Evolutionary conservation across 352 stramenopile species (phyloP).

Genomic region (Phytopythium boreale): DNA sequence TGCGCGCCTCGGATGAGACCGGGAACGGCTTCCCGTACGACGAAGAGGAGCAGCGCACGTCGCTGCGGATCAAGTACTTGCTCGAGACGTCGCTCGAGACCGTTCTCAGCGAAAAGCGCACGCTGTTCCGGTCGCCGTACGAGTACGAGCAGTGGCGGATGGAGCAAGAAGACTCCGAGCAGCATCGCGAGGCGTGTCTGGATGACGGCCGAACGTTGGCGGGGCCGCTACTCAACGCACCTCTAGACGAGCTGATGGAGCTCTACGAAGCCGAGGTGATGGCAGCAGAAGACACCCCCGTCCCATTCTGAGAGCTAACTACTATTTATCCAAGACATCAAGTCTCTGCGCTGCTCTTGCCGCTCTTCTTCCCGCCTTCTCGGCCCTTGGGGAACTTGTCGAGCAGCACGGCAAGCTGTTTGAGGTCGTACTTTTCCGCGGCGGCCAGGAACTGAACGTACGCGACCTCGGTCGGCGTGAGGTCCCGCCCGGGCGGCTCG

Average conservation of each 20-base stretch:
- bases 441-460: slow-evolving; percentile 62
- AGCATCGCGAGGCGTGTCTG: slow-evolving; percentile 28
- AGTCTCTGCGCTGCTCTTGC: slow-evolving; percentile 1
- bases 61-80: slow-evolving; percentile 56
- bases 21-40: slow-evolving; percentile 41
- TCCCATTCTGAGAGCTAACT: slow-evolving; percentile 16
- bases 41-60: slow-evolving; percentile 49
- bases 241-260: slow-evolving; percentile 49
- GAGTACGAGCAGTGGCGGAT: slow-evolving; percentile 69
- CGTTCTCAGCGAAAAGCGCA: slow-evolving; percentile 44
- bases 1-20: slow-evolving; percentile 20
- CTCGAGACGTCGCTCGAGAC: slow-evolving; percentile 55
- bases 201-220: slow-evolving; percentile 31
- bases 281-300: slow-evolving; percentile 40
- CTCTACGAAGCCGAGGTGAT: slow-evolving; percentile 53
- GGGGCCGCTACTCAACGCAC: slow-evolving; percentile 36
- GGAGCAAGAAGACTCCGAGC: slow-evolving; percentile 56
- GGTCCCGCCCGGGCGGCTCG: slow-evolving; percentile 15
- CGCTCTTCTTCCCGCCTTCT: slow-evolving; percentile 16
- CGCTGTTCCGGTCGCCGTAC: slow-evolving; percentile 43
- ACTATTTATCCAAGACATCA: not conserved
- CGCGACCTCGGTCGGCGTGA: slow-evolving; percentile 46
- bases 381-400: slow-evolving; percentile 71
- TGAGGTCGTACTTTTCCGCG: slow-evolving; percentile 77
- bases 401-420: slow-evolving; percentile 54